Evolutionary conservation across 2,329 filamentous ascomycete genomes (phyloP).

Genomic region (Bertia moriformis): DNA sequence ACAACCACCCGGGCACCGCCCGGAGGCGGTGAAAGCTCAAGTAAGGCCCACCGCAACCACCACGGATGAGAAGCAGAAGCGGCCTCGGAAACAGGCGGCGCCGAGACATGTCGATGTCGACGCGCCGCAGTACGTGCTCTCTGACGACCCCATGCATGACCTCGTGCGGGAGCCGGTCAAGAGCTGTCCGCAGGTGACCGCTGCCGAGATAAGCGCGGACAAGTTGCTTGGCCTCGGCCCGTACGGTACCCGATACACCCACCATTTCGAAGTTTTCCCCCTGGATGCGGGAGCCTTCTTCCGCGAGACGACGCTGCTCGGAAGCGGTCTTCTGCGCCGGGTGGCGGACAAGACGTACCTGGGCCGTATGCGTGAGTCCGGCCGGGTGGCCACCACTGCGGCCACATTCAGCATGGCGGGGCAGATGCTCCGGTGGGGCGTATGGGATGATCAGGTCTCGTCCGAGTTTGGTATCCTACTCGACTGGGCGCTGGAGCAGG

Average conservation of each 20-base stretch:
- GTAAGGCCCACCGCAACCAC: constrained; percentile 4
- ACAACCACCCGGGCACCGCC: too few relatives aligned
- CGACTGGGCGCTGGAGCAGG: constrained; percentile 39
- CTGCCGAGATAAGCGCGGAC: too few relatives aligned
- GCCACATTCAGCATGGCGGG: constrained; percentile 33
- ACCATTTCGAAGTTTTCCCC: constrained; percentile 48
- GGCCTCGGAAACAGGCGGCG: constrained; percentile 25
- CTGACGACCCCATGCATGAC: constrained; percentile 32
- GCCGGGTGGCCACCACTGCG: too few relatives aligned
- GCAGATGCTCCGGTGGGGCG: constrained; percentile 34
- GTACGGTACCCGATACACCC: constrained; percentile 44
- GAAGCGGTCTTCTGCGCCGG: constrained; percentile 31
- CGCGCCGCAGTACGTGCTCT: constrained; percentile 35
- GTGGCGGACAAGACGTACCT: constrained; percentile 15
- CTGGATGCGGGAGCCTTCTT: constrained; percentile 40
- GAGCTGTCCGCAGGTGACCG: constrained; percentile 5
- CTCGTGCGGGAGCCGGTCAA: constrained; percentile 5
- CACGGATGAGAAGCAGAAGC: constrained; percentile 5
- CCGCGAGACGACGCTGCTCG: constrained; percentile 42
- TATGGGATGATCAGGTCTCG: constrained; percentile 41
- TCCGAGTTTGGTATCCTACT: constrained; percentile 48
- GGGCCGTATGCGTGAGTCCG: constrained; percentile 13
- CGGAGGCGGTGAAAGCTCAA: too few relatives aligned
- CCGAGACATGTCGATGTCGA: constrained; percentile 31
- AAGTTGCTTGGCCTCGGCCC: constrained; percentile 40